Evolutionary conservation across 2,329 filamentous ascomycete genomes (phyloP).

Genomic region (Stagonosporopsis tanaceti): DNA sequence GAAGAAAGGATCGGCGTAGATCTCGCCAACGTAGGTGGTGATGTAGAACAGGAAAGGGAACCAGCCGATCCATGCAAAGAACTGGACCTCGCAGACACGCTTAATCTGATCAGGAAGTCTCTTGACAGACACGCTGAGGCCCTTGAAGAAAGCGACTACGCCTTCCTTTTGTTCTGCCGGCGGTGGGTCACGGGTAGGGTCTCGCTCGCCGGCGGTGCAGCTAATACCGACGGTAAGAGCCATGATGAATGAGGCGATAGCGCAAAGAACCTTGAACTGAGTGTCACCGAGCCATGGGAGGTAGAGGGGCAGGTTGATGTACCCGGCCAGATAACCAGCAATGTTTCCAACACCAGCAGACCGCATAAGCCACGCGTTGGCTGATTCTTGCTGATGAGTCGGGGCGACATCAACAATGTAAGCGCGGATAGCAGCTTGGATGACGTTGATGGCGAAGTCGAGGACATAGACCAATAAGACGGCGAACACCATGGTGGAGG

Average conservation of each 20-base stretch:
- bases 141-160: conserved; percentile 78
- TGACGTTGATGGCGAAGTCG: conserved; percentile 94
- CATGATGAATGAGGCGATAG: conserved; percentile 80
- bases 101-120: conserved; percentile 82
- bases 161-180: conserved; percentile 66
- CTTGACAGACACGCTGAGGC: conserved; percentile 78
- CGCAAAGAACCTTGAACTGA: conserved; percentile 92
- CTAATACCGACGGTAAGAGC: conserved; percentile 74
- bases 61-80: conserved; percentile 91
- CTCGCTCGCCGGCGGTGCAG: conserved; percentile 73
- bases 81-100: conserved; percentile 71
- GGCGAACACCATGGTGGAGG: conserved; percentile 76
- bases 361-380: conserved; percentile 93
- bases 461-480: conserved; percentile 88
- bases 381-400: conserved; percentile 89
- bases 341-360: conserved; percentile 90
- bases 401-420: conserved; percentile 95
- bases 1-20: conserved; percentile 87
- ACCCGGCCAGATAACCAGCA: conserved; percentile 86
- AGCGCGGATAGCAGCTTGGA: conserved; percentile 89
- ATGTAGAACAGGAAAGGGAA: conserved; percentile 97
- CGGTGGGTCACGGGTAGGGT: conserved; percentile 76
- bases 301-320: conserved; percentile 76
- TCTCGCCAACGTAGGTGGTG: conserved; percentile 90
- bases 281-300: conserved; percentile 83